Conservation (phyloP, 768 basidiomycete species). For the Krasilnikovozyma curviuscula region DNA sequence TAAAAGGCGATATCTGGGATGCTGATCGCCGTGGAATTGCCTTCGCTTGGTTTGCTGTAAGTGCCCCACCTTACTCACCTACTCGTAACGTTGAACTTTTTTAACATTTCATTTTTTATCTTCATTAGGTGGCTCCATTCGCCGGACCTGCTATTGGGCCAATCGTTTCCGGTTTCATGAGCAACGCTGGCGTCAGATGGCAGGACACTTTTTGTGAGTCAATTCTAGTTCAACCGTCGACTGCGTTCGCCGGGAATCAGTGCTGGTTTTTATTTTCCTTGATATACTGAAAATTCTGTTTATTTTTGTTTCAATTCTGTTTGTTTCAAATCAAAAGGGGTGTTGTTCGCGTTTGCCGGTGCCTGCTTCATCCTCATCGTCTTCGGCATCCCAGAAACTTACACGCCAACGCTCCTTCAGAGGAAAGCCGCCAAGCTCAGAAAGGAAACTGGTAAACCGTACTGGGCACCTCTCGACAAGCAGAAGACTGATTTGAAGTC, state of each 20-base stretch:
- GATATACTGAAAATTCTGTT: too few species aligned
- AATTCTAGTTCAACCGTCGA: neutral
- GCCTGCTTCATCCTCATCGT: slow-evolving; percentile 14
- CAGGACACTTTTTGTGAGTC: slow-evolving; percentile 20
- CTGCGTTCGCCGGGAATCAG: too few species aligned
- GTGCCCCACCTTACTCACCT: too few species aligned
- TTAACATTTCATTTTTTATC: too few species aligned
- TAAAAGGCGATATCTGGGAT: slow-evolving; percentile 9
- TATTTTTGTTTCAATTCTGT: neutral
- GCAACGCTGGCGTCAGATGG: slow-evolving; percentile 22
- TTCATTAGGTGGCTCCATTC: slow-evolving; percentile 28
- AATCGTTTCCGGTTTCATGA: slow-evolving; percentile 26
- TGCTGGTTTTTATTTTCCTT: slow-evolving; percentile 11
- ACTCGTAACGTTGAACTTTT: too few species aligned
- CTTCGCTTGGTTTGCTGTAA: slow-evolving; percentile 8
- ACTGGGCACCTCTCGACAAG: slow-evolving; percentile 21
- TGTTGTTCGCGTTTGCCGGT: slow-evolving; percentile 24
- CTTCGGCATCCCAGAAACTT: slow-evolving; percentile 21
- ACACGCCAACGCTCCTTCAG: slow-evolving; percentile 24
- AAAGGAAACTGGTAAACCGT: slow-evolving; percentile 22
- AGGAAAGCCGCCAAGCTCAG: slow-evolving; percentile 24
- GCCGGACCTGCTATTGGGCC: slow-evolving; percentile 27
- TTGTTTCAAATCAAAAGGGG: slow-evolving; percentile 12
- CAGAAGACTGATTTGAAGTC: slow-evolving; percentile 15
- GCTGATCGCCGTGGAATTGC: slow-evolving; percentile 9